phyloP scores from a whole-genome alignment of 768 basidiomycete species.

The Suillus subaureus region DNA sequence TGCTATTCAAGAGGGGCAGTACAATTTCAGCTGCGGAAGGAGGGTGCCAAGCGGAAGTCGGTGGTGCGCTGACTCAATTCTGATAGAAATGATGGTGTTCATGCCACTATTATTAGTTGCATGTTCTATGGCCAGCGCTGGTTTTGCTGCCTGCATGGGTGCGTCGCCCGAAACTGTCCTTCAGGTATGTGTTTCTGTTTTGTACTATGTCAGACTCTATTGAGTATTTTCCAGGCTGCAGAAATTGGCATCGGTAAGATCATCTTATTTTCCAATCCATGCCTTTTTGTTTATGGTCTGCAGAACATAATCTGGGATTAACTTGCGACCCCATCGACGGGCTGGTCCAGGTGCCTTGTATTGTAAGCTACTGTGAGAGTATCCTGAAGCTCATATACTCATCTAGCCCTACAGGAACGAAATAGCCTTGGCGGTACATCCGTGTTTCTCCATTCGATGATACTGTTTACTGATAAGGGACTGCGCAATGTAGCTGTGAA shows the following conservation, averaged over 20 bases:
- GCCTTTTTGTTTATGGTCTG: constrained; percentile 11
- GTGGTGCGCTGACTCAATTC: constrained; percentile 50
- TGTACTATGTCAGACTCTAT: constrained; percentile 4
- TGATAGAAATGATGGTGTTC: constrained; percentile 5
- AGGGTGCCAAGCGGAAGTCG: constrained; percentile 94
- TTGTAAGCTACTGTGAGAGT: constrained; percentile 53
- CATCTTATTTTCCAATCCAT: neutral
- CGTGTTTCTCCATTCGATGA: constrained; percentile 2
- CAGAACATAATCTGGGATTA: constrained; percentile 84
- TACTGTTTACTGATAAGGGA: neutral
- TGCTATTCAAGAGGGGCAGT: constrained; percentile 97
- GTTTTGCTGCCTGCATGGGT: constrained; percentile 94
- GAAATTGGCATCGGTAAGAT: constrained; percentile 85
- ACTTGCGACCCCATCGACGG: constrained; percentile 96
- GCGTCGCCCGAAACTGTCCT: constrained; percentile 82
- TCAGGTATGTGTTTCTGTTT: constrained; percentile 47
- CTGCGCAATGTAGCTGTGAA: constrained; percentile 66
- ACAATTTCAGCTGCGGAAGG: constrained; percentile 97
- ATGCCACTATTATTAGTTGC: constrained; percentile 56
- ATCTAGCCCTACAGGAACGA: constrained; percentile 54
- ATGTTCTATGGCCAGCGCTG: constrained; percentile 94
- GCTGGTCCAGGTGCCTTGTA: constrained; percentile 93
- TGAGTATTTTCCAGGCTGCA: constrained; percentile 54
- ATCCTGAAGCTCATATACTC: neutral
- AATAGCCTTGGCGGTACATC: constrained; percentile 79